phyloP scores from a whole-genome alignment of 2,329 filamentous ascomycete species.

The Botrytis fabae region DNA sequence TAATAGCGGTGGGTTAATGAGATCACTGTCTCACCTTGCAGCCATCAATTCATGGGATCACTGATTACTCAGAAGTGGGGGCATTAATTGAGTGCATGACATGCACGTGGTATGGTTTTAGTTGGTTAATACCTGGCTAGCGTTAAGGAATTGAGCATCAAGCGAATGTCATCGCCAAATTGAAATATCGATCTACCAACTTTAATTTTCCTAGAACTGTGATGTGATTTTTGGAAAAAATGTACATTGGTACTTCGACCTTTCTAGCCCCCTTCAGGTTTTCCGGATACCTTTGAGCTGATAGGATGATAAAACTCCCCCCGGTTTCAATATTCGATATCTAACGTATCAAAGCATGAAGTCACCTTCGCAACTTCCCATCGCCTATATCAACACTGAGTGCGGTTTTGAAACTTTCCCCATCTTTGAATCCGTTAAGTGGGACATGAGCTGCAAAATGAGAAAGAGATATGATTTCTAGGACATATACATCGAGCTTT shows the following conservation, averaged over 20 bases:
- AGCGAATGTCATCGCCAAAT: background rate
- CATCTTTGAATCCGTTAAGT: too few relatives aligned
- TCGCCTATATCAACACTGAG: too few relatives aligned
- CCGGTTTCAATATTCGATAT: background rate
- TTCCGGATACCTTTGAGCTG: background rate
- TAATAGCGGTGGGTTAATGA: background rate
- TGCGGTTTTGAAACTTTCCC: too few relatives aligned
- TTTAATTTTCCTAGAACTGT: background rate
- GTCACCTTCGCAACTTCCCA: background rate
- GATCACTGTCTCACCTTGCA: background rate
- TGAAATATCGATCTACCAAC: background rate
- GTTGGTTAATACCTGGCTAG: background rate
- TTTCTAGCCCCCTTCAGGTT: background rate
- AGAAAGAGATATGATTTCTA: too few relatives aligned
- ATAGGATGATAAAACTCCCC: background rate
- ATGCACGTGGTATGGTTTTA: background rate
- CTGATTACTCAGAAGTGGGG: background rate
- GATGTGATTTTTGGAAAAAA: background rate
- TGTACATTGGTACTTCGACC: background rate
- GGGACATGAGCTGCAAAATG: too few relatives aligned
- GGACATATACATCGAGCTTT: too few relatives aligned
- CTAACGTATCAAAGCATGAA: background rate
- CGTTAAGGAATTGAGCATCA: background rate
- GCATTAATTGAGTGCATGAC: background rate
- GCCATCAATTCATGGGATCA: too few relatives aligned